phyloP scores from a whole-genome alignment of 83 land plant genomes.

The Picea abies region DNA sequence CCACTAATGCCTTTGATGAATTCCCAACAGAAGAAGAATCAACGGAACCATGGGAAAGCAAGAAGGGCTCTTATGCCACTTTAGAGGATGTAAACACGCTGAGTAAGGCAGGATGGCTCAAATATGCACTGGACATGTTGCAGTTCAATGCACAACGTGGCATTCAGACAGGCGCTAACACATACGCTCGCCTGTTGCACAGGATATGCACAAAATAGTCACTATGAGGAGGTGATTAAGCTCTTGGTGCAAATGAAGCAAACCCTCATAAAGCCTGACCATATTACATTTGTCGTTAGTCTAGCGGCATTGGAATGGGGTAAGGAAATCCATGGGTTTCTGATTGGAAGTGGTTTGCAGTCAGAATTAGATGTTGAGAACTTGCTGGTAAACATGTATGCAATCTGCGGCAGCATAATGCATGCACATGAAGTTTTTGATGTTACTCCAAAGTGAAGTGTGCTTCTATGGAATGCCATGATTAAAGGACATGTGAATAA shows the following conservation, averaged over 20 bases:
- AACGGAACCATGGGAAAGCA: neutral
- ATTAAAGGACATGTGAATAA: no score
- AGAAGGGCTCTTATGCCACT: neutral
- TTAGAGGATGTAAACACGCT: neutral
- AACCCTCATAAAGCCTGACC: no score
- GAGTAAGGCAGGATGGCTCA: neutral
- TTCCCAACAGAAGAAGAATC: neutral
- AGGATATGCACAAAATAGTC: neutral
- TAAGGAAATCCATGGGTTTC: slow-evolving; percentile 17
- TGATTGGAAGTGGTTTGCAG: slow-evolving; percentile 15
- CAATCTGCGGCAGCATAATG: neutral
- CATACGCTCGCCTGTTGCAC: neutral
- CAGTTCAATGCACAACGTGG: neutral
- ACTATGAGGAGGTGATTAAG: no score
- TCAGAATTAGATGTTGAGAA: slow-evolving; percentile 18
- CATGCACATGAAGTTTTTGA: no score
- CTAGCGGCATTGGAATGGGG: slow-evolving; percentile 24
- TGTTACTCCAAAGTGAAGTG: no score
- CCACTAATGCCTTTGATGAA: neutral
- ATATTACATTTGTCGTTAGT: slow-evolving; percentile 14
- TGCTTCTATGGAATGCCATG: no score
- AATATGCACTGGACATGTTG: slow-evolving; percentile 1
- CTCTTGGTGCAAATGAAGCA: no score
- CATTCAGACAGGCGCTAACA: neutral
- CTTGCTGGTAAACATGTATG: slow-evolving; percentile 24